Base-by-base conservation (phyloP, 768 basidiomycete genomes). In the Chiua virens region DNA sequence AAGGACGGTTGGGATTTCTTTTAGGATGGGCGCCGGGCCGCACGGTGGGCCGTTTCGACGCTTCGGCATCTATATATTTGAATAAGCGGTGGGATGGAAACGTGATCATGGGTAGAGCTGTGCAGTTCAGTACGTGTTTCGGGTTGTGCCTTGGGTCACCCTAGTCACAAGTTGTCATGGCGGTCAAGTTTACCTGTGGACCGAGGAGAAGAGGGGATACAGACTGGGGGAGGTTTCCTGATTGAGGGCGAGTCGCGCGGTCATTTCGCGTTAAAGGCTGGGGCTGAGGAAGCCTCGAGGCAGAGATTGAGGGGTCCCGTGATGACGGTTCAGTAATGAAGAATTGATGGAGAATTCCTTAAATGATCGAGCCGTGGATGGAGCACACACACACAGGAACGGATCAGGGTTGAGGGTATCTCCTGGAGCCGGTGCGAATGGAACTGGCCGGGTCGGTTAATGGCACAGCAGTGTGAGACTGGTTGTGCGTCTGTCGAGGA, bases 251-350 rank as follows among this genome's bases (percentile, higher is more conserved):
- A 40, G 44, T 65, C 64, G 50, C 63, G 66, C 64, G 65, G 63
- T 66, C 64, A 66, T 66, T 54, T 65, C 64, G 64, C 59, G 58
- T 48, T 38, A 27, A 47, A 58, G 48, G 54, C 42, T 51, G 52
- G 55, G 23, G 52, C 51, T 46, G 45, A 53, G 54, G 50, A 48
- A 42, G 65, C 65, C 65, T 66, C 66, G 63, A 66, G 65, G 64
- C 64, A 48, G 47, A 13, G 9, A 35, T 35, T 35, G 45, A 30
- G 40, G 53, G 44, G 62, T 62, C 64, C 58, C 60, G 63, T 66
- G 64, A 67, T 50, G 46, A 37, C 23, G 38, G 38, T 37, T 23
- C 22, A 45, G 37, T 14, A 38, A 42, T 47, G 45, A 46, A 35
- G 51, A 49, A 61, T 6, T 50, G 58, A 59, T 59, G 58, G 45